Evolutionary conservation across 2,329 filamentous ascomycete genomes (phyloP).

Genomic region (Penicillium sp.): DNA sequence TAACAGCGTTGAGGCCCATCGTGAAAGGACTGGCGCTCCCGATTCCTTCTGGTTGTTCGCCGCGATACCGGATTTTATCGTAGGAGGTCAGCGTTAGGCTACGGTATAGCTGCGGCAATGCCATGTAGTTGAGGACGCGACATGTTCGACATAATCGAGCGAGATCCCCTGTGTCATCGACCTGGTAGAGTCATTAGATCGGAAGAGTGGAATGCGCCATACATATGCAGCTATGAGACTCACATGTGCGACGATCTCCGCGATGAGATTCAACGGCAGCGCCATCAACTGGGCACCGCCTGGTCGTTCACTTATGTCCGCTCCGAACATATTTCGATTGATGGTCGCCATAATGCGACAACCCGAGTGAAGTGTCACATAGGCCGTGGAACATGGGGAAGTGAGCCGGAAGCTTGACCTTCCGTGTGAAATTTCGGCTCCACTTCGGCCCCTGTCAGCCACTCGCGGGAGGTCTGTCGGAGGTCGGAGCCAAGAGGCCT

Average conservation of each 20-base stretch:
- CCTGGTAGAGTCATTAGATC: slow-evolving; percentile 35
- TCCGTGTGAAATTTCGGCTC: slow-evolving; percentile 15
- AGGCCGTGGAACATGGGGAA: slow-evolving; percentile 6
- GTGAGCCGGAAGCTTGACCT: slow-evolving; percentile 19
- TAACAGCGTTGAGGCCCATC: slow-evolving; percentile 60
- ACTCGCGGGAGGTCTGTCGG: not conserved
- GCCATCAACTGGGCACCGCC: slow-evolving; percentile 33
- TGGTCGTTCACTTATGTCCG: slow-evolving; percentile 33
- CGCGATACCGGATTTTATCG: slow-evolving; percentile 55
- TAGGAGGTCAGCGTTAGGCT: slow-evolving; percentile 56
- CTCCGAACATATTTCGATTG: slow-evolving; percentile 44
- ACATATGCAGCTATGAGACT: too few species aligned
- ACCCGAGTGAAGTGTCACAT: slow-evolving; percentile 21
- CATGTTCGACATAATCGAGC: slow-evolving; percentile 59
- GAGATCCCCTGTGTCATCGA: slow-evolving; percentile 57
- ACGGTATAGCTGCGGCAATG: slow-evolving; percentile 58
- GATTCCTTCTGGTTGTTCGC: slow-evolving; percentile 57
- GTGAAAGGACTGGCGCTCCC: slow-evolving; percentile 61
- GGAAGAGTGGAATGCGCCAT: not conserved
- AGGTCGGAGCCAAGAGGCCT: too few species aligned
- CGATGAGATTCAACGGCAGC: slow-evolving; percentile 58
- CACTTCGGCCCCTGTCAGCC: slow-evolving; percentile 9
- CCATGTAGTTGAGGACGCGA: slow-evolving; percentile 62
- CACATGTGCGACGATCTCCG: slow-evolving; percentile 55
- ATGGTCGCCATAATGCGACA: slow-evolving; percentile 42